Base-by-base conservation (phyloP, 1,139 yeast genomes). In the Debaryomyces coudertii region DNA sequence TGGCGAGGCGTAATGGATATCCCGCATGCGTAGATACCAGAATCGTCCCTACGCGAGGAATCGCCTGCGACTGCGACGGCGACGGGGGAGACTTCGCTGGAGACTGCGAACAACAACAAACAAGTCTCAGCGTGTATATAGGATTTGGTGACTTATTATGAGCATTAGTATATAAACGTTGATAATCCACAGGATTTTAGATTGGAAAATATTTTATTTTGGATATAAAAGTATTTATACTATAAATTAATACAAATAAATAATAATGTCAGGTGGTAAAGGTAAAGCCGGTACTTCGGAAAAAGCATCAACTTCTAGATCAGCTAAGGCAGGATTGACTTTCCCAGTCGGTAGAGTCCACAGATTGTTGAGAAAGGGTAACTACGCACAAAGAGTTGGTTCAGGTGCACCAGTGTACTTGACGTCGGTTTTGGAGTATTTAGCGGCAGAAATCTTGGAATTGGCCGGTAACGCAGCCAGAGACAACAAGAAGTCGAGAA, bases 381-480 rank as follows among this genome's bases (percentile, higher is more conserved):
- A 75, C 72, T 75, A 75, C 71, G 82, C 79, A 58, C 80, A 75
- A 66, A 74, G 80, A 73, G 77, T 75, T 57, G 80, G 80, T 68
- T 73, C 79, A 53, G 80, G 80, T 67, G 80, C 80, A 51, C 80
- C 80, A 65, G 80, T 75, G 42, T 75, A 75, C 72, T 73, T 75
- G 63, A 74, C 80, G 53, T 74, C 80, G 46, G 80, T 75, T 44
- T 73, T 75, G 61, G 80, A 75, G 63, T 75, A 75, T 66, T 74
- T 75, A 66, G 71, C 79, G 52, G 80, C 80, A 58, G 81, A 76
- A 72, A 75, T 76, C 61, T 75, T 76, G 66, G 80, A 75, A 68
- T 75, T 75, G 67, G 79, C 79, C 53, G 80, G 80, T 73, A 76
- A 76, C 71, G 82, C 78, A 66, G 83, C 74, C 52, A 72, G 82